Base-by-base conservation (phyloP, 164 flowering plant genomes). In the Umbilicus rupestris region DNA sequence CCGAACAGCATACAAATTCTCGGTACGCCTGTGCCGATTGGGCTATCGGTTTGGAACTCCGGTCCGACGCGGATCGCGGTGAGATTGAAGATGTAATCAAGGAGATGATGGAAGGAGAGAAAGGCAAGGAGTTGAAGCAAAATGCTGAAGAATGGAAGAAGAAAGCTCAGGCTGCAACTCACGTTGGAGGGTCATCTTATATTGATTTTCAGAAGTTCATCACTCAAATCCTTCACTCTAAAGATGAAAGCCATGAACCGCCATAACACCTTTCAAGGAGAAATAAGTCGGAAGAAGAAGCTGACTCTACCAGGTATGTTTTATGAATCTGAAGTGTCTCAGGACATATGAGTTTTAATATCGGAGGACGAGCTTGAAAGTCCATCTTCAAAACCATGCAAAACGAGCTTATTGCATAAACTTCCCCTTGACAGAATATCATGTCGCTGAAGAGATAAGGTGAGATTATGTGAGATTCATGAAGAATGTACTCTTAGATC, bases 1-100 rank as follows among this genome's bases (percentile, higher is more conserved):
- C 49, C 1, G 70, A 68, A 17, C 70, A 68, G 26, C 70, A 65
- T 28, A 66, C 73, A 7, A 70, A 70, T 66, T 65, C 55, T 57
- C 7, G 69, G 55, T 65, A 55, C 29, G 31, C 37, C 7, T 70
- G 73, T 41, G 14, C 12, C 24, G 55, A 37, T 6, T 70, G 73
- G 73, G 69, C 44, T 2, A 65, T 57, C 19, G 73, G 73, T 8
- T 28, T 65, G 70, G 64, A 68, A 33, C 50, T 68, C 4, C 5
- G 46, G 9, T 47, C 12, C 10, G 70, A 68, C 14, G 69, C 41
- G 20, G 55, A 50, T 24, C 55, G 72, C 7, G 67, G 50, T 16
- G 68, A 65, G 39, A 49, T 70, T 39, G 42, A 24, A 14, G 30
- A 24, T 9, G 55, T 65, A 3, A 62, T 70, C 20, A 58, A 29